Base-by-base conservation (phyloP, 257 asterid genomes). In the Jacaranda copaia region DNA sequence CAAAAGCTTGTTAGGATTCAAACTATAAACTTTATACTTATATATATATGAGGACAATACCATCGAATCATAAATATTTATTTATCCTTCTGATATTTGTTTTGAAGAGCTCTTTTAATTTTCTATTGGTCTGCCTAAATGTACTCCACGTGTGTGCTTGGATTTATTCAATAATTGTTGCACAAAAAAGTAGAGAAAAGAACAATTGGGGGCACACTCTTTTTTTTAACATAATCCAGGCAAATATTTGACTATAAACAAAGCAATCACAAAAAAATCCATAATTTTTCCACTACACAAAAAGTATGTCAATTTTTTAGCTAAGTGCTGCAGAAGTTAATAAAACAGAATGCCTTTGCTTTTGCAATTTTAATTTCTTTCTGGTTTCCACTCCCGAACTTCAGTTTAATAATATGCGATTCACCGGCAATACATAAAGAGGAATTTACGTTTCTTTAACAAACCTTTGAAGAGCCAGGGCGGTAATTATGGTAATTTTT, bases 131-230 rank as follows among this genome's bases (percentile, higher is more conserved):
- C 62, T 70, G 79, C 68, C 70, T 74, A 79, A 68, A 76, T 52
- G 82, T 72, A 79, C 20, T 80, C 77, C 88, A 84, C 84, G 87
- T 78, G 90, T 59, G 84, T 70, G 83, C 80, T 61, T 72, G 66
- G 71, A 68, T 77, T 82, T 77, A 75, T 75, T 80, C 88, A 84
- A 87, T 87, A 81, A 85, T 81, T 85, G 84, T 64, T 73, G 71
- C 69, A 25, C 77, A 60, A 51, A 80, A 72, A 53, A 13, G 38
- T 53, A n/a, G 78, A 71, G 59, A 65, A 83, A 83, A 65, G 36
- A 77, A 81, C 83, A 77, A 82, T 82, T 74, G 84, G 77, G 63
- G 70, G 43, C 75, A 61, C 77, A n/a, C 77, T 73, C 80, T 59
- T 80, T 70, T 75, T 64, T 84, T 73, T 55, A 45, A 70, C 80